Conservation (phyloP, 2,329 filamentous ascomycete species). For the Trichoderma simmonsii region DNA sequence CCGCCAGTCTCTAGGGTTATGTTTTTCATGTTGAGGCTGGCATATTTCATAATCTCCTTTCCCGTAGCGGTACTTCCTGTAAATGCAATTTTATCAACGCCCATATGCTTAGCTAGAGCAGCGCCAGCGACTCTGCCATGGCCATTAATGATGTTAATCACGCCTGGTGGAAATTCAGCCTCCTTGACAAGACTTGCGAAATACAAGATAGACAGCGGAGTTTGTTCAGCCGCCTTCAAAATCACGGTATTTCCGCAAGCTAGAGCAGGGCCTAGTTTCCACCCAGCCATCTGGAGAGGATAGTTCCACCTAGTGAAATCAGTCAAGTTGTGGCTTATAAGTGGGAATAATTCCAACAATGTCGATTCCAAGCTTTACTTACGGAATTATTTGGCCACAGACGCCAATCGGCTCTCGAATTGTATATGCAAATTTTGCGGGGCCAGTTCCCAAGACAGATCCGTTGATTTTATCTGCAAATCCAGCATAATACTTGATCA, state of each 20-base stretch:
- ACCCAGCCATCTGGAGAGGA: constrained; percentile 55
- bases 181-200: not conserved
- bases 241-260: constrained; percentile 66
- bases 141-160: not conserved
- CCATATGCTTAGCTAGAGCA: not conserved
- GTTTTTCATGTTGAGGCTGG: constrained; percentile 65
- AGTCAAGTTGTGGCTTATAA: not conserved
- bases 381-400: constrained; percentile 74
- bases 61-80: constrained; percentile 52
- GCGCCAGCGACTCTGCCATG: not conserved
- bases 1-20: constrained; percentile 71
- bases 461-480: not conserved
- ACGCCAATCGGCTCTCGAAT: constrained; percentile 54
- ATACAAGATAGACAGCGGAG: constrained; percentile 27
- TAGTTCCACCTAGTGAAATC: constrained; percentile 61
- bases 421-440: not conserved
- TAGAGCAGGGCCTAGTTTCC: constrained; percentile 71
- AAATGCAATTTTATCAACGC: constrained; percentile 2
- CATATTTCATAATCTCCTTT: constrained; percentile 27
- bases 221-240: constrained; percentile 70
- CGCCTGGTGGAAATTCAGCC: not conserved
- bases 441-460: not conserved
- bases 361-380: not conserved
- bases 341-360: not conserved
- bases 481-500: not conserved